Base-by-base conservation (phyloP, 345 rosid species). In the Abelmoschus esculentus region DNA sequence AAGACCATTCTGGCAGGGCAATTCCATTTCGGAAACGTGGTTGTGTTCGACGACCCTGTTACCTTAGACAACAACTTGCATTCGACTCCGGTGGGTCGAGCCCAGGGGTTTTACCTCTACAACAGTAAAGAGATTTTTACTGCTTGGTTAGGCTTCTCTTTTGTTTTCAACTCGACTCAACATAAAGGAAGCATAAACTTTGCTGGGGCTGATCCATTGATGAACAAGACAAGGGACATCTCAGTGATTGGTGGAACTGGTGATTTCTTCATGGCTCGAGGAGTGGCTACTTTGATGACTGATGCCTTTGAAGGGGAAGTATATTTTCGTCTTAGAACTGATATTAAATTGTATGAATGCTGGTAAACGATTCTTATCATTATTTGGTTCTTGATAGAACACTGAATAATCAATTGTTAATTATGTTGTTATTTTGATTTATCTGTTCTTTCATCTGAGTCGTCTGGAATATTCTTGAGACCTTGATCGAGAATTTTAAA, bases 221-320 rank as follows among this genome's bases (percentile, higher is more conserved):
- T 79, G 82, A 85, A 82, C 72, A 80, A 81, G 72, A 86, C 91
- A 4, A 85, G 98, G 73, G 98, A 92, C 64, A 69, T 90, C 11
- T 86, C 91, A 0, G 89, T 92, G 4, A 77, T 87, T 1, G 96
- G 96, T 12, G 92, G 96, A n/a, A 92, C 96, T 0, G 96, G 93
- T 11, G 91, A 92, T 49, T 92, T 90, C 79, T 86, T 88, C 84
- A 92, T 90, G 98, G 80, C 89, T 9, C 70, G 92, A 66, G 96
- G 98, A 22, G 61, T 88, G 2, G 92, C 90, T 8, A 87, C 90
- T 1, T 71, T 89, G 62, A 82, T 70, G 74, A 88, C 91, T 1
- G 91, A 85, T 73, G 66, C 87, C 2, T 77, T 86, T 40, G 91
- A 90, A 76, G 90, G 92, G 9, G 88, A 81, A 7, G 84, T 81